These are phyloP conservation scores for Angomonas desouzai DNA, from an alignment of 208 protist genomes.

Conservation along the genomic window DNA sequence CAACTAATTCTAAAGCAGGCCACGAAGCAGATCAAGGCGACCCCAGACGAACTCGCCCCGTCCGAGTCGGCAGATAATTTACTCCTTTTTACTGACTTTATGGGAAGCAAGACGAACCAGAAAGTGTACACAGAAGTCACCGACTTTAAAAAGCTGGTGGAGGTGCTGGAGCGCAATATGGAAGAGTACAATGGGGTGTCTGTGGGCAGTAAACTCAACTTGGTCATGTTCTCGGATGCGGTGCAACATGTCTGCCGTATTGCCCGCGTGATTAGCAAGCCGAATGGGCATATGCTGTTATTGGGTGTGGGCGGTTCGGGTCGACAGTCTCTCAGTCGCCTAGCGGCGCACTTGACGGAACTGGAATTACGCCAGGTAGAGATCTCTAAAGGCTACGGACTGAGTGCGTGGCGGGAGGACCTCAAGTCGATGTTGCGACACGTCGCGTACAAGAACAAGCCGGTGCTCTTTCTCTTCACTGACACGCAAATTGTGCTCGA, in stretches of 20 bases:
- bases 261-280: slow-evolving; percentile 93
- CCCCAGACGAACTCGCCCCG: slow-evolving; percentile 63
- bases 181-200: slow-evolving; percentile 92
- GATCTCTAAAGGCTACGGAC: slow-evolving; percentile 96
- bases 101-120: slow-evolving; percentile 62
- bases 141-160: slow-evolving; percentile 76
- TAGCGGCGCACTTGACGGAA: slow-evolving; percentile 95
- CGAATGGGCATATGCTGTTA: slow-evolving; percentile 95
- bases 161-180: slow-evolving; percentile 83
- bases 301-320: slow-evolving; percentile 98
- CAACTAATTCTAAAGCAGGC: slow-evolving; percentile 73
- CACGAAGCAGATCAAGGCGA: slow-evolving; percentile 75
- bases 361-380: slow-evolving; percentile 95
- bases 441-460: slow-evolving; percentile 93
- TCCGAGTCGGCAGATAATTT: background rate
- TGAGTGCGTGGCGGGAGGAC: slow-evolving; percentile 96
- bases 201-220: slow-evolving; percentile 84
- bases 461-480: slow-evolving; percentile 97
- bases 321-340: slow-evolving; percentile 93
- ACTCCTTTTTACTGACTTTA: slow-evolving; percentile 95
- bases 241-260: slow-evolving; percentile 97
- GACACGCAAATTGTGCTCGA: slow-evolving; percentile 98
- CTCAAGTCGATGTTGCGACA: slow-evolving; percentile 90
- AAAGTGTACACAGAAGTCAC: slow-evolving; percentile 88
- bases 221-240: slow-evolving; percentile 98